Evolutionary conservation across 1,139 yeast species (phyloP), one percentile per base, ranked within the genome.

Genomic region (Blastobotrys elegans): DNA sequence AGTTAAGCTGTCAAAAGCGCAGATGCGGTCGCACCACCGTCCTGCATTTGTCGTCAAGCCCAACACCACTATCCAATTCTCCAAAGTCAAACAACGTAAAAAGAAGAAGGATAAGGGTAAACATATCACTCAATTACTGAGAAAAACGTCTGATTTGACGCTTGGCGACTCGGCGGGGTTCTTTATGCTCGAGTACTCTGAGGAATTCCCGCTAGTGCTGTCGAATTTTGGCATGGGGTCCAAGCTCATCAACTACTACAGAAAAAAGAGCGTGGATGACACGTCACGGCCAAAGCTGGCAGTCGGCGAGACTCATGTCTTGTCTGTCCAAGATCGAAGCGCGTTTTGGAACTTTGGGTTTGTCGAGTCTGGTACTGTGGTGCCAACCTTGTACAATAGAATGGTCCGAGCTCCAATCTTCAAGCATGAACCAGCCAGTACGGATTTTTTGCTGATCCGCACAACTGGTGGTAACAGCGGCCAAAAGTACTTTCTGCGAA

Each of bases 281-380:
- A 77, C 80, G 5, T 74, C 85, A 4, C 78, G 98, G 53, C 98
- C 98, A 0, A 90, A 90, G 59, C 74, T 90, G 8, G 79, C 88
- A 1, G 75, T 89, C 38, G 99, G 99, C 45, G 99, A 94, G 65
- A 92, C 98, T 0, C 95, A 87, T 66, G 96, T 94, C 2, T 72
- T 94, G 36, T 97, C 97, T 16, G 88, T 87, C 1, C 96, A 89
- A 61, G 99, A 94, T 66, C 76, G 95, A 57, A 86, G 96, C 11
- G 97, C 99, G 11, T 94, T 92, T 63, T 94, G 98, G 98, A 92
- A 90, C 63, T 94, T 89, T 71, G 99, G 99, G 1, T 86, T 85
- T 67, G 97, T 94, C 13, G 96, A 89, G 44, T 87, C 90, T 2
- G 99, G 98, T 2, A 88, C 84, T 57, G 80, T 88, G 51, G 97